Percentiles rank a stretch among this genome's conserved stretches.
Evolutionary conservation across 768 basidiomycete genomes (phyloP).

Genomic region (Fistulinella prunicolor): DNA sequence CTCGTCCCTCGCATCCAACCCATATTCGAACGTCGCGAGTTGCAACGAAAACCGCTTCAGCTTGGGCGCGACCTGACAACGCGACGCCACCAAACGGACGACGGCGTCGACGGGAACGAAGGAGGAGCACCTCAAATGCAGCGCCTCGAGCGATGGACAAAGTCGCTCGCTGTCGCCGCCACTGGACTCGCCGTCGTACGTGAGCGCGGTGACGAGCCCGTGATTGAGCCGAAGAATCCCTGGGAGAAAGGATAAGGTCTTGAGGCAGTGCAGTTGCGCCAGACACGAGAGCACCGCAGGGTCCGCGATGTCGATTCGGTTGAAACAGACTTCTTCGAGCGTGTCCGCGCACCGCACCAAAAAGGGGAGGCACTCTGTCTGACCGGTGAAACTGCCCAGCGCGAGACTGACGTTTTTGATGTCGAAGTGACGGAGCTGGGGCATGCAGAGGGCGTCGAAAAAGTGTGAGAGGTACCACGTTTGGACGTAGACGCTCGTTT

Average conservation of each 20-base stretch:
- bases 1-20: slow-evolving; percentile 26
- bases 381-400: slow-evolving; percentile 24
- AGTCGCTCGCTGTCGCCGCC: background rate
- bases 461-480: slow-evolving; percentile 22
- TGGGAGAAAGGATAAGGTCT: slow-evolving; percentile 21
- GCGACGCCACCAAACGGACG: slow-evolving; percentile 25
- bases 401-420: slow-evolving; percentile 30
- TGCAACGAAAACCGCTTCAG: slow-evolving; percentile 24
- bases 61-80: slow-evolving; percentile 7
- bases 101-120: slow-evolving; percentile 23
- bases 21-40: slow-evolving; percentile 29
- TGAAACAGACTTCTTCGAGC: slow-evolving; percentile 26
- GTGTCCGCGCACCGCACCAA: slow-evolving; percentile 25
- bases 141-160: slow-evolving; percentile 25
- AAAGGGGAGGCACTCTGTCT: slow-evolving; percentile 29
- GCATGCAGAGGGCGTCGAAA: slow-evolving; percentile 27
- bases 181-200: background rate
- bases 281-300: slow-evolving; percentile 19
- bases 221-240: slow-evolving; percentile 33
- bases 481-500: slow-evolving; percentile 25
- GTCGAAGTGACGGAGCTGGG: slow-evolving; percentile 24
- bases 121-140: slow-evolving; percentile 27
- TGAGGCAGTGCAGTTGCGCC: slow-evolving; percentile 16
- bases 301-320: slow-evolving; percentile 25
- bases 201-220: slow-evolving; percentile 25